Conservation (phyloP, 805 yeast genomes). For the Torulaspora gathmanii region DNA sequence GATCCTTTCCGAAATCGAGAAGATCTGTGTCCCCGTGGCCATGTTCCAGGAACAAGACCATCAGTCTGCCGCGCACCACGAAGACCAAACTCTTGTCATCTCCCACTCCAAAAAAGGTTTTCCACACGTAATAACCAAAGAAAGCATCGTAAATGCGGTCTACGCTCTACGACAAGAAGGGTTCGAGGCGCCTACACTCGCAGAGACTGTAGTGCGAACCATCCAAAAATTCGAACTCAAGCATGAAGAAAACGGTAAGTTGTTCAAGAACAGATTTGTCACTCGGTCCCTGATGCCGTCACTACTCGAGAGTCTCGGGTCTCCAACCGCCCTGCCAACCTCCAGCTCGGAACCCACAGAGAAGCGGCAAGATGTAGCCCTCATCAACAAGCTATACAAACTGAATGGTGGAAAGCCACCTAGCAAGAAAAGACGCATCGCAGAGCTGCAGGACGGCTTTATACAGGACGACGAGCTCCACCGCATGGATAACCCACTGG, state of each 20-base stretch:
- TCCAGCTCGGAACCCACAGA: background rate
- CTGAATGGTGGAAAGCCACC: conserved; percentile 10
- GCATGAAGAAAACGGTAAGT: conserved; percentile 21
- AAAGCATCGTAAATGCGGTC: conserved; percentile 16
- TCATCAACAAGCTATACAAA: conserved; percentile 16
- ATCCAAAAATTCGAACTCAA: conserved; percentile 24
- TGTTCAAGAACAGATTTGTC: conserved; percentile 22
- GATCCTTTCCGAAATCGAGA: conserved; percentile 20
- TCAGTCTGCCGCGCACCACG: conserved; percentile 4
- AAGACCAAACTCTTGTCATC: conserved; percentile 7
- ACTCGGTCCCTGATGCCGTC: conserved; percentile 11
- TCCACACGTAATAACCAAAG: conserved; percentile 24
- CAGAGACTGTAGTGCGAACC: conserved; percentile 20
- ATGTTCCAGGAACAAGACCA: conserved; percentile 3
- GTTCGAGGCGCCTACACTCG: conserved; percentile 16
- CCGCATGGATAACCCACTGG: conserved; percentile 25
- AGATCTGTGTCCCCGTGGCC: conserved; percentile 11
- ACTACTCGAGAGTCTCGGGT: conserved; percentile 5
- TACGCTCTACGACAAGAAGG: conserved; percentile 15
- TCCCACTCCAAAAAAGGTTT: conserved; percentile 4
- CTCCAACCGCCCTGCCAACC: background rate
- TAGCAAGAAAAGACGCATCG: conserved; percentile 6
- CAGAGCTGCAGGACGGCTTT: conserved; percentile 5
- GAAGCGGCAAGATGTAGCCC: background rate
- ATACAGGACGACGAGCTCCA: conserved; percentile 17